Base-by-base conservation (phyloP, 192 early-diverging fungal species). In the Entomortierella lignicola region DNA sequence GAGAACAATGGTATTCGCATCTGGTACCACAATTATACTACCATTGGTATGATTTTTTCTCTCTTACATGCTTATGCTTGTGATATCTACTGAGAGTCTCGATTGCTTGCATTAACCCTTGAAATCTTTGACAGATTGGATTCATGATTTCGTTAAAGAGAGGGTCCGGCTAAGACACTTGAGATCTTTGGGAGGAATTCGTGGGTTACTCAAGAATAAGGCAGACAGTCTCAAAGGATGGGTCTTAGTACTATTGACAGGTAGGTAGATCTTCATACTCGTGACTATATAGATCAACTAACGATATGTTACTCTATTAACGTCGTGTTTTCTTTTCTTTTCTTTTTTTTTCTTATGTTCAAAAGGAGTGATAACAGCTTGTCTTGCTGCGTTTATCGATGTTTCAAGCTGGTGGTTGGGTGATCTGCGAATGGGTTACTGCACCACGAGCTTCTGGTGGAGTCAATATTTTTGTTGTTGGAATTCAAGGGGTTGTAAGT, bases 61-160 rank as follows among this genome's bases (percentile, higher is more conserved):
- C n/a, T n/a, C n/a, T n/a, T n/a, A n/a, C n/a, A n/a, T n/a, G n/a
- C n/a, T n/a, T n/a, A n/a, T n/a, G n/a, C n/a, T n/a, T n/a, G n/a
- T n/a, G n/a, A n/a, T n/a, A n/a, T n/a, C n/a, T n/a, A n/a, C n/a
- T n/a, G n/a, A n/a, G n/a, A n/a, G n/a, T n/a, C n/a, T n/a, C n/a
- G n/a, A n/a, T n/a, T n/a, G n/a, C n/a, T n/a, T n/a, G n/a, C n/a
- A n/a, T n/a, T n/a, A n/a, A n/a, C n/a, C n/a, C n/a, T n/a, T 47
- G 20, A 2, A 12, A 15, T 54, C n/a, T 54, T 4, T 20, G 21
- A 41, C 48, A 90, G 94, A 98, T 82, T 97, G 94, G 93, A 92
- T 96, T 39, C 94, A 96, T 74, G 95, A 97, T 81, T 87, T 92
- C 63, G 91, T 92, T 18, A 93, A 93, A 80, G 95, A 97, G 75